Percentiles rank a stretch among this genome's conserved stretches.
Conservation (phyloP, 805 yeast genomes). For the Millerago galiae region DNA sequence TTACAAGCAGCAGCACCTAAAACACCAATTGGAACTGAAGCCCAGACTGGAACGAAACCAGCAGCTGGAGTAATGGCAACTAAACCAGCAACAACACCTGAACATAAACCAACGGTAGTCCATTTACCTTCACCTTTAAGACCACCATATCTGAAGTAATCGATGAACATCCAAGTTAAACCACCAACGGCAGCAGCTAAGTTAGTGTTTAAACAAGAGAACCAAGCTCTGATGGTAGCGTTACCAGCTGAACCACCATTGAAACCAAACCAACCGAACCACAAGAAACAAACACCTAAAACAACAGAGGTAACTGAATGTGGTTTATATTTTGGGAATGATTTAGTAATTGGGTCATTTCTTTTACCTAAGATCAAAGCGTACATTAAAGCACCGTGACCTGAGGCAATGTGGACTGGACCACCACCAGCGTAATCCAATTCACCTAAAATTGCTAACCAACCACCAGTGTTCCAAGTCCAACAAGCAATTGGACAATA, state of each 20-base stretch:
- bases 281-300: slow-evolving; percentile 94
- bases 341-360: slow-evolving; percentile 59
- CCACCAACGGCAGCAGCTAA: slow-evolving; percentile 92
- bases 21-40: slow-evolving; percentile 76
- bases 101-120: slow-evolving; percentile 90
- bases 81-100: slow-evolving; percentile 89
- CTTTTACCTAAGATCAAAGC: slow-evolving; percentile 90
- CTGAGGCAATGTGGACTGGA: slow-evolving; percentile 92
- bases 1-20: slow-evolving; percentile 74
- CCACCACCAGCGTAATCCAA: slow-evolving; percentile 98
- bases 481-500: slow-evolving; percentile 96
- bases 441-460: slow-evolving; percentile 79
- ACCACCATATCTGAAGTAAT: slow-evolving; percentile 49
- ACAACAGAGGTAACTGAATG: slow-evolving; percentile 88
- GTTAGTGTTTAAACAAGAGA: slow-evolving; percentile 88
- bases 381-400: slow-evolving; percentile 90
- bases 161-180: slow-evolving; percentile 88
- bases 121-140: slow-evolving; percentile 57
- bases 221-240: slow-evolving; percentile 87
- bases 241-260: slow-evolving; percentile 98
- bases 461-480: slow-evolving; percentile 92
- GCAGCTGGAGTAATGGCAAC: slow-evolving; percentile 97
- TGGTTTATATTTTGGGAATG: slow-evolving; percentile 85
- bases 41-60: slow-evolving; percentile 89
- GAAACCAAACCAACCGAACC: slow-evolving; percentile 98